Conservation (phyloP, 1,284 basidiomycete species). For the Cutaneotrichosporon sp. region DNA sequence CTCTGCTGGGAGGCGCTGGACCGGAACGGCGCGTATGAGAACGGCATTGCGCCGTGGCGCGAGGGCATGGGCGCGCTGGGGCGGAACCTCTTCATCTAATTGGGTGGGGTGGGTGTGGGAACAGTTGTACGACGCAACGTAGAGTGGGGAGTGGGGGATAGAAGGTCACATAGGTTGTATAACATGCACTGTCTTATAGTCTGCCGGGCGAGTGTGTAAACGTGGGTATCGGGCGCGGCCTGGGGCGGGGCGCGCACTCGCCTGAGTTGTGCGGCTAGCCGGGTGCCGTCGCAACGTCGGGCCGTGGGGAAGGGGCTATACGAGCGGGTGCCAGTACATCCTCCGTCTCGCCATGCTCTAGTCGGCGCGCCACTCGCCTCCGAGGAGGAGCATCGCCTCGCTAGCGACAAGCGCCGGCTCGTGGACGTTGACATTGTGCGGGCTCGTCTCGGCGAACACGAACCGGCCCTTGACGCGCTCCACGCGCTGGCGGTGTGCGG, state of each 20-base stretch:
- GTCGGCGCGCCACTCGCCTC: too few species aligned
- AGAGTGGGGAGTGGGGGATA: background rate
- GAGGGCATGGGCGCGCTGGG: slow-evolving; percentile 22
- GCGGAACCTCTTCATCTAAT: slow-evolving; percentile 17
- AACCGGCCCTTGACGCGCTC: slow-evolving; percentile 4
- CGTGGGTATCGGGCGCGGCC: too few species aligned
- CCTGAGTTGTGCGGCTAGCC: too few species aligned
- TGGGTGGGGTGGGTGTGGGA: background rate
- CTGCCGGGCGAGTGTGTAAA: background rate
- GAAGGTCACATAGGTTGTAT: background rate
- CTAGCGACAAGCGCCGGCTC: slow-evolving; percentile 8
- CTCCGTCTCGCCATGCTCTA: too few species aligned
- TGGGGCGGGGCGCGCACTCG: too few species aligned
- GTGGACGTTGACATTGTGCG: slow-evolving; percentile 4
- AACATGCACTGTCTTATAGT: background rate
- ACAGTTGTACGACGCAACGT: background rate
- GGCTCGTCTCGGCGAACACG: slow-evolving; percentile 7
- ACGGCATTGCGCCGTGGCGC: slow-evolving; percentile 29
- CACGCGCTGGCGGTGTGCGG: slow-evolving; percentile 1
- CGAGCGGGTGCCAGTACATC: too few species aligned
- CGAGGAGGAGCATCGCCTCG: slow-evolving; percentile 57
- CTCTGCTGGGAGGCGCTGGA: slow-evolving; percentile 24
- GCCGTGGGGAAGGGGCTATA: too few species aligned
- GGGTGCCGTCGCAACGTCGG: too few species aligned
- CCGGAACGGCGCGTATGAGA: slow-evolving; percentile 20